phyloP scores from a whole-genome alignment of 192 early-diverging fungal genomes.

The Coemansia asiatica region DNA sequence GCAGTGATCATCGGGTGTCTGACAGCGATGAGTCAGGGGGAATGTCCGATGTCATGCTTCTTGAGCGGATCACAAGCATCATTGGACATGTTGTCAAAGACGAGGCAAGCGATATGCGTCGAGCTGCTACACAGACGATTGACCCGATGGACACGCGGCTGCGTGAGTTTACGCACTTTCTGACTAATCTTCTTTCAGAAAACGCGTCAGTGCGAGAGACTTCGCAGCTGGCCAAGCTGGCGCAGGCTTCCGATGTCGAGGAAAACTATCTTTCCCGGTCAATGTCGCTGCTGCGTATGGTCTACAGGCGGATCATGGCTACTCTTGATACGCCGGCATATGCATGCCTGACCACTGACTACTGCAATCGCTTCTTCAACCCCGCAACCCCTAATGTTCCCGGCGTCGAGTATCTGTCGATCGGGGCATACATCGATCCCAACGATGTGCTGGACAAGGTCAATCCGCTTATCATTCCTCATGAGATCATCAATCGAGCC shows the following conservation, averaged over 20 bases:
- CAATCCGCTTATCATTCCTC: conserved; percentile 75
- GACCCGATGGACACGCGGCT: conserved; percentile 38
- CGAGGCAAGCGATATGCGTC: not conserved
- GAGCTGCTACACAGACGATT: conserved; percentile 13
- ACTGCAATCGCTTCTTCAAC: conserved; percentile 84
- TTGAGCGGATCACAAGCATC: conserved; percentile 33
- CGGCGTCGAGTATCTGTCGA: conserved; percentile 75
- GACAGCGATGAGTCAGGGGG: conserved; percentile 6
- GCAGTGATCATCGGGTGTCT: not conserved
- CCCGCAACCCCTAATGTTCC: conserved; percentile 78
- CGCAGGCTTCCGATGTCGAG: conserved; percentile 22
- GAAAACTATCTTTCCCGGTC: conserved; percentile 37
- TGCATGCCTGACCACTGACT: conserved; percentile 85
- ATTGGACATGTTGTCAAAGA: conserved; percentile 29
- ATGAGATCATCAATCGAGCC: conserved; percentile 70
- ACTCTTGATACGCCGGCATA: conserved; percentile 87
- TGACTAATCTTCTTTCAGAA: conserved; percentile 40
- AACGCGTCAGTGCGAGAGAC: conserved; percentile 40
- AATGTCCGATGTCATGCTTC: conserved; percentile 21
- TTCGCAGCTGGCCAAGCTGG: conserved; percentile 27
- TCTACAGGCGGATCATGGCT: conserved; percentile 62
- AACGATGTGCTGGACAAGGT: conserved; percentile 62
- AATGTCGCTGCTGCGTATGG: conserved; percentile 40
- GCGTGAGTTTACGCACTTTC: conserved; percentile 44
- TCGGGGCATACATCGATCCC: conserved; percentile 71